Base-by-base conservation (phyloP, 1,284 basidiomycete species). In the Omphalotus olearius region DNA sequence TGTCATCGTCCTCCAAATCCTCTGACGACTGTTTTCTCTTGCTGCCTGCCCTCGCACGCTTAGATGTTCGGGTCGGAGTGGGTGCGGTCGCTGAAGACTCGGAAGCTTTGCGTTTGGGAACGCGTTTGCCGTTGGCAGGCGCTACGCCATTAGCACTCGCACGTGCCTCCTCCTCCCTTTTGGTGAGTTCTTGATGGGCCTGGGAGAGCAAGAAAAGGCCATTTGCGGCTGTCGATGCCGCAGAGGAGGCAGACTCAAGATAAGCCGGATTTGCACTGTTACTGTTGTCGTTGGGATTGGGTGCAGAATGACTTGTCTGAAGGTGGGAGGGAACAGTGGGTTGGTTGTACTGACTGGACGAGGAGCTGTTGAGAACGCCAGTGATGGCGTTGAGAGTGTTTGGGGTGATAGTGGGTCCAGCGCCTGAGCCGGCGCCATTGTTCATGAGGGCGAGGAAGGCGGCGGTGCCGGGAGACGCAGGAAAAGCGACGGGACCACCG, bases 131-230 rank as follows among this genome's bases (percentile, higher is more conserved):
- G 52, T 66, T 68, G n/a, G 59, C 43, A 30, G 38, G 47, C 36
- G n/a, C 48, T 57, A 59, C 56, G 55, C 63, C 57, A 52, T 65
- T 60, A 56, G 65, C 39, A 57, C 65, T 46, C 17, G 76, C 78
- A 52, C 78, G 76, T 59, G 83, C 80, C 0, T 81, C 80, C 65
- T 91, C 89, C 64, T 96, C 93, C 20, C 92, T 85, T 74, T 96
- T 96, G n/a, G 91, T 91, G 52, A 97, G 82, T 75, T 97, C 93
- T 65, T 96, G 92, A 64, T 96, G 93, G 18, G 93, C 93, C 67
- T 97, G 93, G 6, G 86, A 90, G 52, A 98, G 83, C 45, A 98
- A 74, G 74, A 95, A 98, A 41, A 98, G 82, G 16, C 94, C 94
- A 64, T 94, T 95, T 50, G 93, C 85, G 30, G 87, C 86, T 17